phyloP scores from a whole-genome alignment of 2,329 filamentous ascomycete species.

The Aspergillus spinulosporus region DNA sequence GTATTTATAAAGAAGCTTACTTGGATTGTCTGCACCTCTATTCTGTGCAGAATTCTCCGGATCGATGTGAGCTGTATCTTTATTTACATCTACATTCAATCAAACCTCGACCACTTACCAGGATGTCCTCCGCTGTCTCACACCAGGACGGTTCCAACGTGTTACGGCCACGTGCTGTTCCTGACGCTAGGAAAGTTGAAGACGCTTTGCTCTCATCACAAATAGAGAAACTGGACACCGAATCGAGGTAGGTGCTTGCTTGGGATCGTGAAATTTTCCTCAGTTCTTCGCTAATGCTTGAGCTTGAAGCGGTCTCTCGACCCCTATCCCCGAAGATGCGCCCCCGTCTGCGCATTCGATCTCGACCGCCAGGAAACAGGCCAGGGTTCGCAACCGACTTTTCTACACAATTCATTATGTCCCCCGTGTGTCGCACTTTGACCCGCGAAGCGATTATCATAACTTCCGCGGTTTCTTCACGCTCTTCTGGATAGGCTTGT shows the following conservation, averaged over 20 bases:
- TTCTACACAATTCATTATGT: constrained; percentile 94
- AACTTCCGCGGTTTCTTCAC: constrained; percentile 98
- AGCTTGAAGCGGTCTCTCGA: constrained; percentile 70
- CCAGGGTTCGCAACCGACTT: constrained; percentile 76
- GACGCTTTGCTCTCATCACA: constrained; percentile 28
- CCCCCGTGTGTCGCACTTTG: constrained; percentile 90
- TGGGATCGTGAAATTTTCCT: neutral
- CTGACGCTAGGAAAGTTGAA: constrained; percentile 29
- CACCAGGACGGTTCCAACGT: constrained; percentile 27
- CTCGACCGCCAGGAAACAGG: constrained; percentile 79
- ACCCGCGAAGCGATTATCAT: constrained; percentile 84
- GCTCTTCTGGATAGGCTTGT: constrained; percentile 94
- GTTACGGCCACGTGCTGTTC: constrained; percentile 38
- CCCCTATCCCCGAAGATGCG: constrained; percentile 82
- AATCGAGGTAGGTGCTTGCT: constrained; percentile 38
- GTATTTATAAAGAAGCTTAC: constrained; percentile 14
- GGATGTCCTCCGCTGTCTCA: constrained; percentile 34
- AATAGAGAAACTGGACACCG: constrained; percentile 32
- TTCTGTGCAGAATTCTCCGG: neutral
- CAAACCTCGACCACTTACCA: constrained; percentile 16
- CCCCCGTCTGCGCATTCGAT: constrained; percentile 88
- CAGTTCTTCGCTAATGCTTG: neutral
- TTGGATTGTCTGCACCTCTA: neutral
- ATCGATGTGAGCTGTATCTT: constrained; percentile 10
- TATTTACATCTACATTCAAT: constrained; percentile 3